Evolutionary conservation across 768 basidiomycete genomes (phyloP).

Genomic region (Rhodotorula babjevae): DNA sequence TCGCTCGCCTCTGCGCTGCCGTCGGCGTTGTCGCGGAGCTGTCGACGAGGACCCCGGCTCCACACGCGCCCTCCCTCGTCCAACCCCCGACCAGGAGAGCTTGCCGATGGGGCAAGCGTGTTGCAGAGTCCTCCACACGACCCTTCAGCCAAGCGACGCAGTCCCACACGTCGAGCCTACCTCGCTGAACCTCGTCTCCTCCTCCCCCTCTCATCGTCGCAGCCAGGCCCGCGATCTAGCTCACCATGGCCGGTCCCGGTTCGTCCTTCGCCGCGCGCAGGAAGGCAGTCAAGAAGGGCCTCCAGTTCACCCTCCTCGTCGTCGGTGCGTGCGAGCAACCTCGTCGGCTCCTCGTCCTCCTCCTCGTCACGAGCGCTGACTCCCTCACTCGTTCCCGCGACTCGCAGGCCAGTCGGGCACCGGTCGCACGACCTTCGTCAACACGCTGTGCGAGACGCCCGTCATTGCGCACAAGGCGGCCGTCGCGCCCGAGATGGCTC

Average conservation of each 20-base stretch:
- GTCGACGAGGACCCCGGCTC: no score
- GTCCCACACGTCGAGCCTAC: no score
- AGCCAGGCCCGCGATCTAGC: neutral
- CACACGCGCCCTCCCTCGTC: no score
- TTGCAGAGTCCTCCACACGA: no score
- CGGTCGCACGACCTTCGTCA: slow-evolving; percentile 81
- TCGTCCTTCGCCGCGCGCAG: slow-evolving; percentile 22
- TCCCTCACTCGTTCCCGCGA: neutral
- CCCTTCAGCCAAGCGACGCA: no score
- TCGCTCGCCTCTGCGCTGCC: no score
- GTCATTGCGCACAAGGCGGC: slow-evolving; percentile 81
- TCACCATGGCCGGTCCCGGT: neutral
- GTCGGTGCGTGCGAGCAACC: slow-evolving; percentile 65
- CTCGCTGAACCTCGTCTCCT: neutral
- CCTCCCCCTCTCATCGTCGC: neutral
- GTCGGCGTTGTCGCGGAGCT: no score
- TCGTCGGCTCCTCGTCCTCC: no score
- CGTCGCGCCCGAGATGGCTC: slow-evolving; percentile 79
- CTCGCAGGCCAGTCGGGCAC: slow-evolving; percentile 86
- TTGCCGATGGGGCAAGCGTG: no score
- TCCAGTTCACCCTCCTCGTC: slow-evolving; percentile 96
- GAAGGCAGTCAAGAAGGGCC: slow-evolving; percentile 92
- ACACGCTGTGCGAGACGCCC: slow-evolving; percentile 87
- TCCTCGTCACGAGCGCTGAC: no score
- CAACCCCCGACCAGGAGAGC: no score